Conservation (phyloP, 495 filamentous ascomycete genomes). For the Baudoinia panamericana region DNA sequence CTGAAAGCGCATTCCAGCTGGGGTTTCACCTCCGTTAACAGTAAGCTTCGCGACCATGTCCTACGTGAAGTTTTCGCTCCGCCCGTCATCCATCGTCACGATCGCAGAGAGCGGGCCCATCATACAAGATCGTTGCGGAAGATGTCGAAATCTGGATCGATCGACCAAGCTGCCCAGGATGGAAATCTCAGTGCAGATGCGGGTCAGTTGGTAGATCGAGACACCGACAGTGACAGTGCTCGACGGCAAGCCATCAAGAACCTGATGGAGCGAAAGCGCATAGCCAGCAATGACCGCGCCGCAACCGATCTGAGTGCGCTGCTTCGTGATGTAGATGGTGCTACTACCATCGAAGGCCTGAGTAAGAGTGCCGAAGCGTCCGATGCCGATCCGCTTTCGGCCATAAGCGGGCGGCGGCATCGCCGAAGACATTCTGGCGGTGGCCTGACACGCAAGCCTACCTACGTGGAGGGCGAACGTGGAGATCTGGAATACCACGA, state of each 20-base stretch:
- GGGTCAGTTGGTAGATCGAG: slow-evolving; percentile 25
- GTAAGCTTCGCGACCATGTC: slow-evolving; percentile 75
- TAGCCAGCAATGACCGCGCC: slow-evolving; percentile 2
- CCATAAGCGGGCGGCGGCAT: slow-evolving; percentile 8
- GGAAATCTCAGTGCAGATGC: slow-evolving; percentile 26
- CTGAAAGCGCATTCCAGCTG: slow-evolving; percentile 53
- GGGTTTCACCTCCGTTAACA: slow-evolving; percentile 93
- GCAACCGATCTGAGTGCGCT: background rate
- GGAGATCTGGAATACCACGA: slow-evolving; percentile 73
- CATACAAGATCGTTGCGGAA: slow-evolving; percentile 36
- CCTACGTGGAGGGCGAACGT: slow-evolving; percentile 46
- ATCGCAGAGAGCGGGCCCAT: slow-evolving; percentile 48
- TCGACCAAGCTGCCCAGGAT: slow-evolving; percentile 15
- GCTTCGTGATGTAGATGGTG: background rate
- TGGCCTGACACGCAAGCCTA: slow-evolving; percentile 55
- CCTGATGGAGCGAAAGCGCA: slow-evolving; percentile 5
- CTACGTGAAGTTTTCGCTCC: slow-evolving; percentile 88
- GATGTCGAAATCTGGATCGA: slow-evolving; percentile 24
- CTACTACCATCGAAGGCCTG: background rate
- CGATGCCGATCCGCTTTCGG: background rate
- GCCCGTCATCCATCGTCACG: slow-evolving; percentile 57
- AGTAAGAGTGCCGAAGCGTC: slow-evolving; percentile 15
- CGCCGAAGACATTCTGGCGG: slow-evolving; percentile 66
- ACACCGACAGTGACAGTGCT: background rate
- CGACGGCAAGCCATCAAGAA: slow-evolving; percentile 12